Base-by-base conservation (phyloP, 2,329 filamentous ascomycete genomes). In the Penicillium sp. region DNA sequence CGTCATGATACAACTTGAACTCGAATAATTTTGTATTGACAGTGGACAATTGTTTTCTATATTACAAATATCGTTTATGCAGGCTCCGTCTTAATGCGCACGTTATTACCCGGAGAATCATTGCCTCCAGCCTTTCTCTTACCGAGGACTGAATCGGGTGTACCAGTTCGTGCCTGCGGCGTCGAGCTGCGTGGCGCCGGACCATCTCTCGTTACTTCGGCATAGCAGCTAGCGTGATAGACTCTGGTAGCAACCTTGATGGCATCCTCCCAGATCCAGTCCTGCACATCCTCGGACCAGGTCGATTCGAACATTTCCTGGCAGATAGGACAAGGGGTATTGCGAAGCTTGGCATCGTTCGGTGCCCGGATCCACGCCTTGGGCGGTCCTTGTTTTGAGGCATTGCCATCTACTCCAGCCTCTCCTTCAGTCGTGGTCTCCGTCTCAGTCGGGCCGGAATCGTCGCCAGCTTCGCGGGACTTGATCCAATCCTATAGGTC, bases 181-280 rank as follows among this genome's bases (percentile, higher is more conserved):
- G 66, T 67, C n/a, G 62, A 62, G 20, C 60, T 64, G 18, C 61
- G 65, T 51, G 66, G 60, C 5, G 61, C 56, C 20, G 72, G 79
- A 7, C 82, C 80, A 59, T 88, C 86, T 66, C 85, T 87, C 29
- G 83, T 88, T 26, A 90, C 88, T 74, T 97, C 93, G 15, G 85
- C 84, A 69, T 93, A 90, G 69, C 94, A 99, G 48, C 86, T 95
- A 9, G 88, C 91, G 71, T 99, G 94, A 65, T 91, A 97, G 13
- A 94, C 88, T 56, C 90, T 85, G 49, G 82, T 84, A 29, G 89
- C 89, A 24, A 95, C 84, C 58, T 87, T 83, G 44, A 89, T 80
- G 0, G 93, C 90, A 71, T 99, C 93, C 71, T 91, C 87, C 90
- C 94, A 97, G 33, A 99, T 93, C 83, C 92, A 97, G 66, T 99